Evolutionary conservation across 208 protist species (phyloP), one percentile per base, ranked within the genome.

Genomic region (Acanthamoeba healyi): DNA sequence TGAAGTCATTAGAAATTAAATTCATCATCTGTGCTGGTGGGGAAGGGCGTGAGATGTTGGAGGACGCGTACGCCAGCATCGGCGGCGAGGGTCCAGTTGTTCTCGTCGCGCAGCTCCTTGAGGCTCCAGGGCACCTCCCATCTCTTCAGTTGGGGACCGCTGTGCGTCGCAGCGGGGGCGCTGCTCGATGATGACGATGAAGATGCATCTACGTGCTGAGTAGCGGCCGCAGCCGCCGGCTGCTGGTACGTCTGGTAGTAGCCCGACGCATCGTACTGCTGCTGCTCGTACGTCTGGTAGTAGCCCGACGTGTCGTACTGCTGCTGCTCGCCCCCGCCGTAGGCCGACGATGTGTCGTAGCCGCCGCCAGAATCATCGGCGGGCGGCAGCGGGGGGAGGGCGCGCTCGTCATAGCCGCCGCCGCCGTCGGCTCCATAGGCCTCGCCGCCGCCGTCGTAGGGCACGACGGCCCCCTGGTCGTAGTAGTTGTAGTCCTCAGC

Each of bases 91-190:
- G 86, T 92, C 49, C 49, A 92, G 34, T 92, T 44, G 51, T 67
- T 34, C 32, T 65, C 49, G 7, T 72, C 56, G 32, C 86, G 51
- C 58, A 92, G 22, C 61, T 92, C 86, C 44, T 92, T 92, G 40
- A 92, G 61, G 7, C n/a, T 92, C 86, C 86, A 92, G 22, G 58
- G 14, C 44, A n/a, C 7, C 86, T 92, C 86, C 86, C 86, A 92
- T 29, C 51, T 88, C 79, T 58, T 88, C 79, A 88, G 24, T n/a
- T 77, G 29, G 32, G 67, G 67, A 1, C 67, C 67, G 22, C 67
- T 77, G 1, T 10, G 17, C 15, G 36, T 22, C 19, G 67, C 38
- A 7, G 58, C 26, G 58, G 58, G 26, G 58, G 58, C 19, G 44
- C 67, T 77, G n/a, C n/a, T n/a, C n/a, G n/a, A n/a, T n/a, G n/a